phyloP scores from a whole-genome alignment of 2,329 filamentous ascomycete genomes.

The Ascochyta viciae-villosae region DNA sequence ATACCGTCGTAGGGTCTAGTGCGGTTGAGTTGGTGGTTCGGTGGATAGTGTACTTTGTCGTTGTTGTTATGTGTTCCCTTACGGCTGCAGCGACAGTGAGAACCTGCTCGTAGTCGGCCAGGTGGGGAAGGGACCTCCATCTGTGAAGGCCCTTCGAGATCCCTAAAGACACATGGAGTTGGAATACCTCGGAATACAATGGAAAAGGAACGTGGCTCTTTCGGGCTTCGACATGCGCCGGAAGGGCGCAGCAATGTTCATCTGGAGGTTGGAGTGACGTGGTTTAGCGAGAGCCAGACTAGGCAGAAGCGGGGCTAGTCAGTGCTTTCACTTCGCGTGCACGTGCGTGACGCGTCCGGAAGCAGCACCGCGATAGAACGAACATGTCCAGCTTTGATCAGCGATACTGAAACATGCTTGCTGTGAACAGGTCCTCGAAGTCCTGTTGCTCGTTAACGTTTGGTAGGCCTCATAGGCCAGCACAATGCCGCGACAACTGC shows the following conservation, averaged over 20 bases:
- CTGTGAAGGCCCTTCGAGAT: slow-evolving; percentile 22
- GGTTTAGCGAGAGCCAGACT: slow-evolving; percentile 27
- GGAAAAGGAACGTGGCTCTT: slow-evolving; percentile 29
- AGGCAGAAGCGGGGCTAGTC: slow-evolving; percentile 21
- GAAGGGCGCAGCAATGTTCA: slow-evolving; percentile 34
- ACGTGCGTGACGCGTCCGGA: slow-evolving; percentile 16
- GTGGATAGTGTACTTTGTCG: slow-evolving; percentile 5
- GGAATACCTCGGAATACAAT: slow-evolving; percentile 37
- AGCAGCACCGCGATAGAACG: slow-evolving; percentile 1
- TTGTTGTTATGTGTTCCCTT: slow-evolving; percentile 19
- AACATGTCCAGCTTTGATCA: slow-evolving; percentile 7
- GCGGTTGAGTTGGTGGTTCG: neutral
- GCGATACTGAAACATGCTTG: slow-evolving; percentile 2
- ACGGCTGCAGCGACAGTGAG: slow-evolving; percentile 28
- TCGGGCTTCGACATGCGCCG: slow-evolving; percentile 17
- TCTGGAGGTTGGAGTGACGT: slow-evolving; percentile 14
- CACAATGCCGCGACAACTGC: slow-evolving; percentile 60
- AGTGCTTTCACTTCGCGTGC: slow-evolving; percentile 25
- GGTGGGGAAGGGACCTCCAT: slow-evolving; percentile 32
- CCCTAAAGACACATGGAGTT: slow-evolving; percentile 13
- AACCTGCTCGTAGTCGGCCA: slow-evolving; percentile 29
- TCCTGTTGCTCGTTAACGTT: neutral
- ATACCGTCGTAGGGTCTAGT: neutral
- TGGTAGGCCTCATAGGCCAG: neutral
- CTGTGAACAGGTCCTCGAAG: neutral